These are phyloP conservation scores for Teratosphaeria zuluensis DNA, from an alignment of 2,329 filamentous ascomycete species.

Conservation along the genomic window DNA sequence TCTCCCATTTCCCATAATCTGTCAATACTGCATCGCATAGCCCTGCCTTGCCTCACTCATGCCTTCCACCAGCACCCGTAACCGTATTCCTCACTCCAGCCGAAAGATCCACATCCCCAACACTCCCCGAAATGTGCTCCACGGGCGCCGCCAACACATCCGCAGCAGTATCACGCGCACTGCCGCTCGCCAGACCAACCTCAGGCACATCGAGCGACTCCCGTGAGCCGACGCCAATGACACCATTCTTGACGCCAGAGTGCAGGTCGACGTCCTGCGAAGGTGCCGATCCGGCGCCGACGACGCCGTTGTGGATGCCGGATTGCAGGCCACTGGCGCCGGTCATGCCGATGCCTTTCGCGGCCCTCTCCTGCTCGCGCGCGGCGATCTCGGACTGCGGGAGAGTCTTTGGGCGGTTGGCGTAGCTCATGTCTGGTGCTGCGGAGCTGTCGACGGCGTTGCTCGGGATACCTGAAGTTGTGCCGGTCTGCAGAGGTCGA, in stretches of 20 bases:
- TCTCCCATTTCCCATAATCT: neutral
- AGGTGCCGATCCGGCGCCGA: neutral
- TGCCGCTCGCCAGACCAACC: neutral
- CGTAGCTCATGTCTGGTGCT: slow-evolving; percentile 57
- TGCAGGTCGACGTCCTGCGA: neutral
- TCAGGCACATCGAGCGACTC: neutral
- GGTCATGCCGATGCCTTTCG: neutral
- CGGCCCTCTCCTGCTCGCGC: slow-evolving; percentile 31
- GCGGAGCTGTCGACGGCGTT: slow-evolving; percentile 48
- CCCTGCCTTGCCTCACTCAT: neutral
- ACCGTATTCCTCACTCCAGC: neutral
- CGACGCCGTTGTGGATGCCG: neutral
- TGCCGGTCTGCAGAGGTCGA: slow-evolving; percentile 25
- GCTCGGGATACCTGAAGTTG: slow-evolving; percentile 20
- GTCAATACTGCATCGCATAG: neutral
- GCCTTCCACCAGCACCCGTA: neutral
- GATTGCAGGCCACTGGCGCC: neutral
- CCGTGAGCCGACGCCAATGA: neutral
- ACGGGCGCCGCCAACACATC: neutral
- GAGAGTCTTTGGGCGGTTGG: slow-evolving; percentile 66
- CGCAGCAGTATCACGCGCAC: neutral
- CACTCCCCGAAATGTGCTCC: neutral
- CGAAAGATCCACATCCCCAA: neutral
- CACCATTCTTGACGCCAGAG: neutral
- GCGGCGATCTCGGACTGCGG: slow-evolving; percentile 59